Conservation (phyloP, 768 basidiomycete species). For the Favolaschia claudopus region DNA sequence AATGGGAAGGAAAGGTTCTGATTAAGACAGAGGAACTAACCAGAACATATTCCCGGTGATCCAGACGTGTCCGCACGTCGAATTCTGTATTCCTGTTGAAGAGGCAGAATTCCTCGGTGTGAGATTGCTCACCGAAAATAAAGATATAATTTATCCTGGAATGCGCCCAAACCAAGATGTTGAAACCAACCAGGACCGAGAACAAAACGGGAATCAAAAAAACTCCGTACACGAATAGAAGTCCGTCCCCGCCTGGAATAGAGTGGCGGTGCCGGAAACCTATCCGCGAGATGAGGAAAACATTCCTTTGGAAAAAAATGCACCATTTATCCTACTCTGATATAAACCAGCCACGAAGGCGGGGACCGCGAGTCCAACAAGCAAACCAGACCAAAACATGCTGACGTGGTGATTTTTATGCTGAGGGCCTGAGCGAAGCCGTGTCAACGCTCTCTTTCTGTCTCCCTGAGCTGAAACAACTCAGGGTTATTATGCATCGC, state of each 20-base stretch:
- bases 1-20: neutral
- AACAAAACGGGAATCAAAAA: conserved; percentile 80
- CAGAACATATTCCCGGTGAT: conserved; percentile 77
- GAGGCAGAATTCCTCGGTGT: conserved; percentile 2
- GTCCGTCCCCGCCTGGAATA: conserved; percentile 74
- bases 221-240: conserved; percentile 82
- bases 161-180: conserved; percentile 78
- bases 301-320: neutral
- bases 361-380: conserved; percentile 76
- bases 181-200: conserved; percentile 80
- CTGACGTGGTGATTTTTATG: conserved; percentile 72
- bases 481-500: neutral
- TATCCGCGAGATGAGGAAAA: too few relatives aligned
- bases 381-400: conserved; percentile 77
- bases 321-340: conserved; percentile 51
- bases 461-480: conserved; percentile 64
- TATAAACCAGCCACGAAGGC: conserved; percentile 70
- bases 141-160: conserved; percentile 93
- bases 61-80: conserved; percentile 72
- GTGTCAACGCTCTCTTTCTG: conserved; percentile 74
- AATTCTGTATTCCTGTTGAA: conserved; percentile 55
- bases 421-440: conserved; percentile 62
- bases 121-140: conserved; percentile 80
- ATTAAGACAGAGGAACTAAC: conserved; percentile 39
- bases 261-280: conserved; percentile 59